Evolutionary conservation across 805 yeast species (phyloP).

Genomic region (Candida silvatica): DNA sequence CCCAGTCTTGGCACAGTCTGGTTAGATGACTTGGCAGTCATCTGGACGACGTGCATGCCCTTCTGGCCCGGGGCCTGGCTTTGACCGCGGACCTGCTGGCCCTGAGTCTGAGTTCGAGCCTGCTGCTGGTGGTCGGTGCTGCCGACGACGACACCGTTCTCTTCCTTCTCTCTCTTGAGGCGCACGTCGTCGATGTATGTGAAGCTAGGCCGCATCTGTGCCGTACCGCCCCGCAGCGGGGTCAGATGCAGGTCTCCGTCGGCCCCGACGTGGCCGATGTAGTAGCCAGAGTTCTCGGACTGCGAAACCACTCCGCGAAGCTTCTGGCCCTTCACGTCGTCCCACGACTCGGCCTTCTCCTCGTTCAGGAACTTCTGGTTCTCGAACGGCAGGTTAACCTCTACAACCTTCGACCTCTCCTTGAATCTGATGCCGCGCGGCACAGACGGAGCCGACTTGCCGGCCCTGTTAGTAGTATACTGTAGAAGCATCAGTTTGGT

Average conservation of each 20-base stretch:
- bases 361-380: slow-evolving; percentile 61
- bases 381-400: slow-evolving; percentile 69
- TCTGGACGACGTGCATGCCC: slow-evolving; percentile 57
- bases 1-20: slow-evolving; percentile 53
- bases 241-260: slow-evolving; percentile 50
- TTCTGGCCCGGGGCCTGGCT: slow-evolving; percentile 24
- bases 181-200: slow-evolving; percentile 57
- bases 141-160: slow-evolving; percentile 30
- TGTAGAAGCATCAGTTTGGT: slow-evolving; percentile 37
- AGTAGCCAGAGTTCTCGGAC: slow-evolving; percentile 37
- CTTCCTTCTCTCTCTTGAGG: slow-evolving; percentile 28
- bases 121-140: too few species aligned
- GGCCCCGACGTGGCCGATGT: slow-evolving; percentile 26
- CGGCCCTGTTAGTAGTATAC: slow-evolving; percentile 35
- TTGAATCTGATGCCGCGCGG: slow-evolving; percentile 31
- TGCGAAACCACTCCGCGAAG: slow-evolving; percentile 61
- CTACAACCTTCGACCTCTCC: slow-evolving; percentile 53
- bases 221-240: slow-evolving; percentile 50
- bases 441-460: background rate
- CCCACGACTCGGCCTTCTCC: slow-evolving; percentile 58
- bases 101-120: too few species aligned
- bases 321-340: slow-evolving; percentile 48
- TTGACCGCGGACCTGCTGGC: slow-evolving; percentile 18
- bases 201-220: slow-evolving; percentile 79
- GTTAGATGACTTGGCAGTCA: slow-evolving; percentile 62